A percentile compares a stretch with the other conserved stretches of the same genome.
These are phyloP conservation scores for Cyclotella sp. DNA, from an alignment of 108 stramenopile species.

Conservation along the genomic window DNA sequence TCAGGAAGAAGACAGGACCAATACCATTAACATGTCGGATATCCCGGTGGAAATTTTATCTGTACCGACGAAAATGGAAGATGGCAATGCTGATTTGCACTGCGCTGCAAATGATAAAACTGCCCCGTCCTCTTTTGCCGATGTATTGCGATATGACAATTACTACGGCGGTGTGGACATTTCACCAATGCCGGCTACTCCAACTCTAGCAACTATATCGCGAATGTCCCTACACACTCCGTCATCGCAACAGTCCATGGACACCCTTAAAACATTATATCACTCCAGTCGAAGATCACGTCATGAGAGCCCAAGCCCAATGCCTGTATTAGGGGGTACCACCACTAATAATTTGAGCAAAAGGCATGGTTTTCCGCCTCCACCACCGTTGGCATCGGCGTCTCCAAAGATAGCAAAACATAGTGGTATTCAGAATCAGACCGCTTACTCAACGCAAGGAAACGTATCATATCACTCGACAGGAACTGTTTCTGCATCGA, in stretches of 20 bases:
- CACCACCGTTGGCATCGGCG: conserved; percentile 14
- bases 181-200: conserved; percentile 6
- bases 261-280: conserved; percentile 23
- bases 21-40: neutral
- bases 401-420: neutral
- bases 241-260: neutral
- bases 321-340: neutral
- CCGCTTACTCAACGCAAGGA: neutral
- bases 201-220: neutral
- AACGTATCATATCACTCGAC: neutral
- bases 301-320: conserved; percentile 2
- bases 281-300: conserved; percentile 23
- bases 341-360: neutral
- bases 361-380: conserved; percentile 9
- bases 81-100: neutral
- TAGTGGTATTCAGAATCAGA: neutral
- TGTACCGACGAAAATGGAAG: neutral
- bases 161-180: neutral
- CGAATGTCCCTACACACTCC: conserved; percentile 1
- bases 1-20: neutral
- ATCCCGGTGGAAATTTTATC: conserved; percentile 2
- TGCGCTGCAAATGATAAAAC: neutral
- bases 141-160: neutral
- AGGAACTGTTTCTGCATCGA: neutral
- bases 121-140: neutral